Evolutionary conservation across 352 stramenopile species (phyloP), one percentile per base, ranked within the genome.

Genomic region (Nothophytophthora sp.): DNA sequence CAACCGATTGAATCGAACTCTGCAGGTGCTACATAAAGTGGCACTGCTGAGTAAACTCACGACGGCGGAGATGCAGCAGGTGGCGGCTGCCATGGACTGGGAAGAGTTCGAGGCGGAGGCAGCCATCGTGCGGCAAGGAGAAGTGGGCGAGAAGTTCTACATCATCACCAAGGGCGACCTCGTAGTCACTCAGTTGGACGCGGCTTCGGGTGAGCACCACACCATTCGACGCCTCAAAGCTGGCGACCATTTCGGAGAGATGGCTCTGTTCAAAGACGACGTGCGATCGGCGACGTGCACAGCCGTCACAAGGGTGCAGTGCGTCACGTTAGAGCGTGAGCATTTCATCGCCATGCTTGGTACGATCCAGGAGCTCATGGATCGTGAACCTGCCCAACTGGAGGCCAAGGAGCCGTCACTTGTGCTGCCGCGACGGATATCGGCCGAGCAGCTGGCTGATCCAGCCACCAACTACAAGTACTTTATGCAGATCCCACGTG

Each of bases 201-300:
- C 62, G 7, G 63, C 57, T 7, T 70, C 72, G 0, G 59, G 54
- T 5, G 46, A 75, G 12, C 70, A 88, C 28, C 71, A 76, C 20
- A 39, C 63, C 12, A 87, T 90, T 38, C 81, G 80, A 37, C 70
- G 71, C 3, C 72, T 93, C 35, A 77, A 69, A 16, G 55, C 78
- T 9, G 81, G 87, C 1, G 88, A 97, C 41, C 96, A 96, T 53
- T 98, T 99, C 64, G 96, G 95, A 20, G 96, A 99, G 59, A 94
- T 95, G 63, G 92, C 96, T 3, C 67, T 98, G 5, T 78, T 98
- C 33, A 97, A 96, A 15, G 77, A 97, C 39, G 92, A 98, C 66
- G 81, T 88, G 55, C 77, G 90, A 12, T 92, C 87, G 1, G 92
- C 91, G 1, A 98, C 96, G 5, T 96, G 96, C 41, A 95, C 87